Evolutionary conservation across 805 yeast species (phyloP).

Genomic region (Cyberlindnera saturnus): DNA sequence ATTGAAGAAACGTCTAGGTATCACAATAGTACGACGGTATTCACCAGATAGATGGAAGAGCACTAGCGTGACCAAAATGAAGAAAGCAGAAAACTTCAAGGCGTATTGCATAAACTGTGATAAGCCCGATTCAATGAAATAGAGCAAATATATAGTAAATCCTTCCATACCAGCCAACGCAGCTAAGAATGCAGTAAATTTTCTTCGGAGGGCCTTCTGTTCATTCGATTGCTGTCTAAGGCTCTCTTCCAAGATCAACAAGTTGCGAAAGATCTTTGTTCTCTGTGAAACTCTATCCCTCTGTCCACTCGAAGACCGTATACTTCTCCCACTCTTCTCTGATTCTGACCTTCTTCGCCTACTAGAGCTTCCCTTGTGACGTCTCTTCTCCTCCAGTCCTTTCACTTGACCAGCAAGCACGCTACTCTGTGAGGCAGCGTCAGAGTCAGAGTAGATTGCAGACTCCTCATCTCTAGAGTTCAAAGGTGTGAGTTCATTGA

Average conservation of each 20-base stretch:
- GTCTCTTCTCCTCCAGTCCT: constrained; percentile 1
- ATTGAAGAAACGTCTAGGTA: constrained; percentile 71
- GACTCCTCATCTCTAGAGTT: constrained; percentile 26
- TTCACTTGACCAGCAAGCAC: constrained; percentile 5
- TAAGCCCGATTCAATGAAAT: constrained; percentile 32
- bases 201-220: constrained; percentile 55
- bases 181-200: constrained; percentile 34
- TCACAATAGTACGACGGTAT: constrained; percentile 75
- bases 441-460: constrained; percentile 25
- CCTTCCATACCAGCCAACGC: constrained; percentile 36
- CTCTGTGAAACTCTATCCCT: constrained; percentile 37
- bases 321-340: constrained; percentile 18
- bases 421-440: constrained; percentile 22
- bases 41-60: constrained; percentile 86
- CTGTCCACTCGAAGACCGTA: constrained; percentile 19
- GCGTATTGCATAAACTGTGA: constrained; percentile 31
- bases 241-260: constrained; percentile 80
- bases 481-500: constrained; percentile 22
- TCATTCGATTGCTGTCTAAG: constrained; percentile 75
- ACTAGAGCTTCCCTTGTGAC: neutral
- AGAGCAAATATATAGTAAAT: constrained; percentile 33
- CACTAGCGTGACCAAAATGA: constrained; percentile 59
- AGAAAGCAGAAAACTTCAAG: constrained; percentile 51
- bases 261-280: constrained; percentile 73
- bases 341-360: constrained; percentile 23